phyloP scores from a whole-genome alignment of 2,329 filamentous ascomycete genomes.

The Septoria linicola region DNA sequence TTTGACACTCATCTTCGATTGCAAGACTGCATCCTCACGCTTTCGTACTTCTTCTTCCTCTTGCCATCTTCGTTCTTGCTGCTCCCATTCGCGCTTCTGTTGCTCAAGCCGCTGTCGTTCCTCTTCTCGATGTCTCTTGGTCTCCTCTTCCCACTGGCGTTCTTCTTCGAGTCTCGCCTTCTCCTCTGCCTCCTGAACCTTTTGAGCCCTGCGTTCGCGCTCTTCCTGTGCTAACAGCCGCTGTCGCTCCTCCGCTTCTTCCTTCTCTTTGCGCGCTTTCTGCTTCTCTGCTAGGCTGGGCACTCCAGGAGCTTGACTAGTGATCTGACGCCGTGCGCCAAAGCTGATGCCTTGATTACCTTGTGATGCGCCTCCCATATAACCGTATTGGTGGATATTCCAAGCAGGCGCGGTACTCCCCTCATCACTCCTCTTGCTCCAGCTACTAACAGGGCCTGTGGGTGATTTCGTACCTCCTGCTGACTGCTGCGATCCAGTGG shows the following conservation, averaged over 20 bases:
- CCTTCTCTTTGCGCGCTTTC: conserved; percentile 59
- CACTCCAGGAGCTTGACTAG: conserved; percentile 73
- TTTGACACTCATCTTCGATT: conserved; percentile 63
- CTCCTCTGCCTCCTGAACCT: conserved; percentile 62
- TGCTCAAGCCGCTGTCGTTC: conserved; percentile 61
- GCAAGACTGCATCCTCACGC: conserved; percentile 70
- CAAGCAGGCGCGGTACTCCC: conserved; percentile 81
- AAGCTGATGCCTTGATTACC: conserved; percentile 93
- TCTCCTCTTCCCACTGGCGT: conserved; percentile 65
- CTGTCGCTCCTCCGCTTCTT: conserved; percentile 55
- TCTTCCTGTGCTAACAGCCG: conserved; percentile 52
- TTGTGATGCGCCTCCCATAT: conserved; percentile 96
- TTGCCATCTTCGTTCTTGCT: conserved; percentile 74
- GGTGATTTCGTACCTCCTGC: conserved; percentile 41
- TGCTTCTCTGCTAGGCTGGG: conserved; percentile 85
- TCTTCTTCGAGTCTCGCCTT: conserved; percentile 63
- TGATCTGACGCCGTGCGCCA: conserved; percentile 89
- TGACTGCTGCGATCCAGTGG: conserved; percentile 57
- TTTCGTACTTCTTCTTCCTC: conserved; percentile 70
- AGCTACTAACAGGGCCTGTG: conserved; percentile 69
- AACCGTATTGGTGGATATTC: conserved; percentile 98
- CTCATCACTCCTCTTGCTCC: conserved; percentile 85
- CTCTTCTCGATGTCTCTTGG: conserved; percentile 57
- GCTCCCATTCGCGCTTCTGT: conserved; percentile 73
- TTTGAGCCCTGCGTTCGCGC: conserved; percentile 49